Percentiles rank a stretch among this genome's conserved stretches.
These are phyloP conservation scores for Astrocystis sublimbata DNA, from an alignment of 495 filamentous ascomycete genomes.

Conservation along the genomic window DNA sequence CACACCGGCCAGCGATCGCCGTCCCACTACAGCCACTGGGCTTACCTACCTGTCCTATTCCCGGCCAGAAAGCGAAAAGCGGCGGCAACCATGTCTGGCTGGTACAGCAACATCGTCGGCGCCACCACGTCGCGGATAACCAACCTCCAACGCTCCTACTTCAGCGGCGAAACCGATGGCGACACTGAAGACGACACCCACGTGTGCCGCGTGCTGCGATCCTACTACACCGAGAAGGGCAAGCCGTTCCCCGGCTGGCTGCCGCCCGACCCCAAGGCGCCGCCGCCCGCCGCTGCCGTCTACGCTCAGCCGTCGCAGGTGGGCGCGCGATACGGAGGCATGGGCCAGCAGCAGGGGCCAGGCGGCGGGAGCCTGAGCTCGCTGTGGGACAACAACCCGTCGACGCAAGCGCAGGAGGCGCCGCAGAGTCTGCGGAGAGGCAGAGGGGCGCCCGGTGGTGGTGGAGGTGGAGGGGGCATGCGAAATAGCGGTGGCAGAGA, in stretches of 20 bases:
- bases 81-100: constrained; percentile 71
- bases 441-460: constrained; percentile 32
- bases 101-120: constrained; percentile 76
- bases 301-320: constrained; percentile 53
- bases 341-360: constrained; percentile 40
- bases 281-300: constrained; percentile 53
- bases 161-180: constrained; percentile 76
- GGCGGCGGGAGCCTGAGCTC: constrained; percentile 63
- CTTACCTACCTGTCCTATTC: neutral
- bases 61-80: constrained; percentile 15
- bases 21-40: neutral
- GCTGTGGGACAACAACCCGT: constrained; percentile 72
- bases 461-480: too few relatives aligned
- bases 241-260: constrained; percentile 86
- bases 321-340: constrained; percentile 52
- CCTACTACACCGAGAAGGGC: constrained; percentile 89
- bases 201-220: constrained; percentile 90
- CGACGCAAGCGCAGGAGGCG: constrained; percentile 47
- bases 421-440: constrained; percentile 58
- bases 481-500: constrained; percentile 31
- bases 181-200: constrained; percentile 95
- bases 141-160: constrained; percentile 76
- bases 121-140: constrained; percentile 77
- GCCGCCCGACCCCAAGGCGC: constrained; percentile 77
- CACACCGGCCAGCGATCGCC: neutral